phyloP scores from a whole-genome alignment of 352 stramenopile species.

The Globisporangium carolinianum region DNA sequence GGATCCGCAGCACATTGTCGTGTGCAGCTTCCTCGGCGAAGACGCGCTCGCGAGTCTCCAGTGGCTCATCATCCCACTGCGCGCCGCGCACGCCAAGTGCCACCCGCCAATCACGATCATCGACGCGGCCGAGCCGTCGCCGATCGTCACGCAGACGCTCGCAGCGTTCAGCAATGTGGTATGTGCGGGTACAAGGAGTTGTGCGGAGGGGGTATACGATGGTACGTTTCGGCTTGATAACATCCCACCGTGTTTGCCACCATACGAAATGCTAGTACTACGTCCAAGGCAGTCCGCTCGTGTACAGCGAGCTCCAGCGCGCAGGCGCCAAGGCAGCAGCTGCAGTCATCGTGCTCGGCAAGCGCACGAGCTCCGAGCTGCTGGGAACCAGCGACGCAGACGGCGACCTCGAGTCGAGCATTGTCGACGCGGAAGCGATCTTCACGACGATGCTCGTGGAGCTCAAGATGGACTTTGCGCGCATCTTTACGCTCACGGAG shows the following conservation, averaged over 20 bases:
- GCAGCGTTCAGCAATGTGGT: slow-evolving; percentile 62
- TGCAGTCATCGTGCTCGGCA: slow-evolving; percentile 77
- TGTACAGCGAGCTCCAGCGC: slow-evolving; percentile 73
- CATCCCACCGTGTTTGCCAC: background rate
- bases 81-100: slow-evolving; percentile 32
- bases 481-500: slow-evolving; percentile 83
- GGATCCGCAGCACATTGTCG: slow-evolving; percentile 61
- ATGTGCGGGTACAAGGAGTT: slow-evolving; percentile 10
- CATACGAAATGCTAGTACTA: slow-evolving; percentile 45
- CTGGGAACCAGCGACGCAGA: slow-evolving; percentile 30
- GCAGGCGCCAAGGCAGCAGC: slow-evolving; percentile 71
- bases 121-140: slow-evolving; percentile 52
- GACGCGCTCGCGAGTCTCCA: slow-evolving; percentile 66
- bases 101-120: slow-evolving; percentile 79
- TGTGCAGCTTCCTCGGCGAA: slow-evolving; percentile 81
- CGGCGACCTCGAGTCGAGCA: slow-evolving; percentile 62
- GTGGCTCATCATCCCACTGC: slow-evolving; percentile 70
- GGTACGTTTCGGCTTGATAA: no score
- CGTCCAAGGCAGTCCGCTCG: slow-evolving; percentile 63
- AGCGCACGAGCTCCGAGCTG: slow-evolving; percentile 36
- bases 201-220: no score
- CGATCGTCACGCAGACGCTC: slow-evolving; percentile 39
- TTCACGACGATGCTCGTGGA: slow-evolving; percentile 84
- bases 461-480: slow-evolving; percentile 81
- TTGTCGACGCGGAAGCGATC: slow-evolving; percentile 76